Conservation (phyloP, 2,329 filamentous ascomycete genomes). For the Apiospora koreana region DNA sequence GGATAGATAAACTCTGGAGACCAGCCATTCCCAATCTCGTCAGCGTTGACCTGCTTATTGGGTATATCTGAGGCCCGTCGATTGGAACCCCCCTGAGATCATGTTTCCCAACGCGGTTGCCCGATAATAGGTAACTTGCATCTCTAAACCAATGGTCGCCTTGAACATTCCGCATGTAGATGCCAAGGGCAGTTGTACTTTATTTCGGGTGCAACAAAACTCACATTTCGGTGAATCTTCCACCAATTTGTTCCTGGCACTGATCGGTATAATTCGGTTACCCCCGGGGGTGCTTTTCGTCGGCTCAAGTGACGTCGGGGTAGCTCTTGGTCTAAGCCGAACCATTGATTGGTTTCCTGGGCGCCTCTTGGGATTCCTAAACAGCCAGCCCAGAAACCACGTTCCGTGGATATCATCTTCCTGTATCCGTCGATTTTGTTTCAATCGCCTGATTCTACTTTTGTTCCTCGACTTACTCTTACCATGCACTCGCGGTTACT, state of each 20-base stretch:
- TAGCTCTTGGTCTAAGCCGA: constrained; percentile 5
- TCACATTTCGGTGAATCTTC: too few relatives aligned
- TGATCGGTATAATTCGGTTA: constrained; percentile 3
- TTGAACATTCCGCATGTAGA: background rate
- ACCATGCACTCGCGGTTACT: constrained; percentile 10
- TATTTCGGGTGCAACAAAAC: too few relatives aligned
- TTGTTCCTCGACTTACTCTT: background rate
- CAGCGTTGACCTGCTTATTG: too few relatives aligned
- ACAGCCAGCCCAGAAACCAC: background rate
- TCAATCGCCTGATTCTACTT: background rate
- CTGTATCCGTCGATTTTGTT: background rate
- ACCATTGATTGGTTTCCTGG: background rate
- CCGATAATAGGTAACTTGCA: too few relatives aligned
- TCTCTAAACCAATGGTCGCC: too few relatives aligned
- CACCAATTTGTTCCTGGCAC: background rate
- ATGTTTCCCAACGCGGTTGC: too few relatives aligned
- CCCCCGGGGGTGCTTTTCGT: constrained; percentile 11
- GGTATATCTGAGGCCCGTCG: too few relatives aligned
- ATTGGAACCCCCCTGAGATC: too few relatives aligned
- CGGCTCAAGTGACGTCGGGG: constrained; percentile 12
- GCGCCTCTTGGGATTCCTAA: background rate
- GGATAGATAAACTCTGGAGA: too few relatives aligned
- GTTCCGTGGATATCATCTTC: background rate
- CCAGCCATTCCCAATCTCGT: too few relatives aligned
- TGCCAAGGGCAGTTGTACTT: background rate